Evolutionary conservation across 768 basidiomycete species (phyloP).

Genomic region (Suillus spraguei): DNA sequence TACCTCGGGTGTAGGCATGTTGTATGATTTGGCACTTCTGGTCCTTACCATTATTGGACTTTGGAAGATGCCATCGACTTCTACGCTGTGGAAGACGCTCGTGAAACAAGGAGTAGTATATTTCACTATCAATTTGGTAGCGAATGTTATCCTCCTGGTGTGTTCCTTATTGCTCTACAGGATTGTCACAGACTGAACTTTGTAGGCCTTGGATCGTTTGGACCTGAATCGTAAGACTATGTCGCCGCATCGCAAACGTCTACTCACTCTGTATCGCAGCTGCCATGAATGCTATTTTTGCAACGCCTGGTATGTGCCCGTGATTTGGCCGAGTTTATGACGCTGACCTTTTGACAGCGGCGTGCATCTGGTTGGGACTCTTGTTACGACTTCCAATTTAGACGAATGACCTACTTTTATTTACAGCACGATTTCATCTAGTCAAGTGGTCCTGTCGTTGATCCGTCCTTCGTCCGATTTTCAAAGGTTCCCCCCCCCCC

Average conservation of each 20-base stretch:
- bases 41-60: not conserved
- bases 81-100: not conserved
- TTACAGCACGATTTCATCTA: slow-evolving; percentile 5
- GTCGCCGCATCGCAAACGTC: not conserved
- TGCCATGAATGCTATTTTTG: not conserved
- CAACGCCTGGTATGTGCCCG: not conserved
- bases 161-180: not conserved
- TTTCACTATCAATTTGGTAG: not conserved
- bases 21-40: not conserved
- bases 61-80: not conserved
- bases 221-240: not conserved
- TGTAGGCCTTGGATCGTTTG: not conserved
- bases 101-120: slow-evolving; percentile 2
- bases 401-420: not conserved
- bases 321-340: not conserved
- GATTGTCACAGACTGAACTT: too few species aligned
- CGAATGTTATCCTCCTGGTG: not conserved
- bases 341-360: not conserved
- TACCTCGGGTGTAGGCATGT: not conserved
- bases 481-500: not conserved
- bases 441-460: not conserved
- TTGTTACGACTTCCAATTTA: not conserved
- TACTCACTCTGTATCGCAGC: not conserved
- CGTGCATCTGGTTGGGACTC: slow-evolving; percentile 4
- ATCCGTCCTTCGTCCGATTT: not conserved